These are phyloP conservation scores for Obba rivulosa DNA, from an alignment of 768 basidiomycete genomes.

Conservation along the genomic window DNA sequence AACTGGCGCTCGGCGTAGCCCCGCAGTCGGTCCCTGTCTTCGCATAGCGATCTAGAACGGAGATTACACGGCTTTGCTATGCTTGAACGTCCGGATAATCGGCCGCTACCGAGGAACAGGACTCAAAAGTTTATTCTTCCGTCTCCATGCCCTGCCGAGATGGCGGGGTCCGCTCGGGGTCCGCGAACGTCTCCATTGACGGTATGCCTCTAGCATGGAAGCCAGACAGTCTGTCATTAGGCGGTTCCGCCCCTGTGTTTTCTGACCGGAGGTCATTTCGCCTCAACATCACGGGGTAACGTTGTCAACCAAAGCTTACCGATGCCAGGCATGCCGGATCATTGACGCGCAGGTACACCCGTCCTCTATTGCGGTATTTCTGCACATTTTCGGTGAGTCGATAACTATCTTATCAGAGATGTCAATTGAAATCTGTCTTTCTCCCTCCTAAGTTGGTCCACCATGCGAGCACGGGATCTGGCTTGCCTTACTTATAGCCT, in stretches of 20 bases:
- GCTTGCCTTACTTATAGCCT: not conserved
- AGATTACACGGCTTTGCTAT: constrained; percentile 7
- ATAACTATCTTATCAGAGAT: constrained; percentile 24
- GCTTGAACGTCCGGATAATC: constrained; percentile 4
- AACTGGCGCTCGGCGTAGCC: not conserved
- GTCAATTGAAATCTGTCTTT: constrained; percentile 17
- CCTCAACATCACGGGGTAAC: constrained; percentile 17
- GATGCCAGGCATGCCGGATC: constrained; percentile 18
- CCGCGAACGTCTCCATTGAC: not conserved
- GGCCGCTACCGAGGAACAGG: constrained; percentile 7
- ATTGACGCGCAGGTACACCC: constrained; percentile 12
- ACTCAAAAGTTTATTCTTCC: constrained; percentile 20
- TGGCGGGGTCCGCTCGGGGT: not conserved
- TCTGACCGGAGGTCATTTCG: constrained; percentile 7
- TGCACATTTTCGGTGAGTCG: constrained; percentile 17
- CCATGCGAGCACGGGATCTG: constrained; percentile 18
- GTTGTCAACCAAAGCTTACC: constrained; percentile 18
- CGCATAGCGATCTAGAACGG: constrained; percentile 4
- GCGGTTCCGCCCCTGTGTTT: constrained; percentile 11
- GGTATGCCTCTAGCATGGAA: too few relatives aligned
- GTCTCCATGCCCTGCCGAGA: constrained; percentile 2
- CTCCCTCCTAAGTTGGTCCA: constrained; percentile 14
- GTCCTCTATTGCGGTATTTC: constrained; percentile 14
- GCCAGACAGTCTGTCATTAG: too few relatives aligned
- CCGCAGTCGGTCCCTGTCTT: too few relatives aligned